These are phyloP conservation scores for Lepraria neglecta DNA, from an alignment of 495 filamentous ascomycete species.

Conservation along the genomic window DNA sequence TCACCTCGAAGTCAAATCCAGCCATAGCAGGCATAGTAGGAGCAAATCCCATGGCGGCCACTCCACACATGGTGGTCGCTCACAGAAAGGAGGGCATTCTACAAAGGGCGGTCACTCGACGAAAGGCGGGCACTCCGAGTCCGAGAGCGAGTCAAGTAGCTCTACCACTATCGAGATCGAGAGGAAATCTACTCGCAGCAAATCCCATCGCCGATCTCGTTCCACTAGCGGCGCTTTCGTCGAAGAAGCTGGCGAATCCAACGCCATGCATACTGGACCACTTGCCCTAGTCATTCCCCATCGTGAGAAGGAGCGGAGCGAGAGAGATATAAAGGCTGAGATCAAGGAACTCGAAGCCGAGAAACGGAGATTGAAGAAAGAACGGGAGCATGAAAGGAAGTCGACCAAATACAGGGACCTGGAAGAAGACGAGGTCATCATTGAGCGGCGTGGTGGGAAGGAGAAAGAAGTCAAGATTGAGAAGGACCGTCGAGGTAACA, in stretches of 20 bases:
- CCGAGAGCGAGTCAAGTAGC: conserved; percentile 18
- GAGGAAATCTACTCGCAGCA: conserved; percentile 16
- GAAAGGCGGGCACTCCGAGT: conserved; percentile 14
- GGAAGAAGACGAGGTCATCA: conserved; percentile 49
- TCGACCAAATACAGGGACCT: conserved; percentile 50
- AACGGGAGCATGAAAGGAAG: conserved; percentile 42
- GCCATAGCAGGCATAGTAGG: conserved; percentile 6
- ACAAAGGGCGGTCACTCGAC: conserved; percentile 19
- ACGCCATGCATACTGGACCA: conserved; percentile 44
- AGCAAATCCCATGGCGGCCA: conserved; percentile 21
- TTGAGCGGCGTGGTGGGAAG: conserved; percentile 34
- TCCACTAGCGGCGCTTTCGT: conserved; percentile 34
- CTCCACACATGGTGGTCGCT: conserved; percentile 17
- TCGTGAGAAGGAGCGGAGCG: conserved; percentile 35
- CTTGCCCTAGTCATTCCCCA: conserved; percentile 50
- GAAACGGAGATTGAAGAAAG: conserved; percentile 37
- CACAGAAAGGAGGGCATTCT: conserved; percentile 17
- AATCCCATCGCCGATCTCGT: conserved; percentile 33
- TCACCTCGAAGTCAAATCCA: conserved; percentile 14
- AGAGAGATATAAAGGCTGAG: conserved; percentile 54
- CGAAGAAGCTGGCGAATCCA: conserved; percentile 43
- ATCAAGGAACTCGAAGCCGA: conserved; percentile 52
- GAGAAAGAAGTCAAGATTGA: conserved; percentile 58
- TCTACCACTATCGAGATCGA: conserved; percentile 18
- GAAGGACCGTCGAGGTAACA: conserved; percentile 83